phyloP scores from a whole-genome alignment of 169 alveolate species.

The Eimeria maxima region DNA sequence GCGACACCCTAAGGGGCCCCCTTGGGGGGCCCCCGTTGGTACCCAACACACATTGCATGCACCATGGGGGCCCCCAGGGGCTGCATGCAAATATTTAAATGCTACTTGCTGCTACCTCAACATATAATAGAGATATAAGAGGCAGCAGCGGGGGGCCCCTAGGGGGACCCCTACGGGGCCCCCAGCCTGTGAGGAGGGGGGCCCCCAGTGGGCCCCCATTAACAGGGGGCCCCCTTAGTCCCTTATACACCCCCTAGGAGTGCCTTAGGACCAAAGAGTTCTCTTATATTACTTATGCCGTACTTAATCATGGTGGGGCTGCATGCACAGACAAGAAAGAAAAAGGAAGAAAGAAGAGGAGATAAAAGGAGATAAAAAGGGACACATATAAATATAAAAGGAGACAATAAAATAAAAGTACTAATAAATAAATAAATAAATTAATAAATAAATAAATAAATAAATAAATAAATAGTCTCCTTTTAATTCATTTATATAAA shows the following conservation, averaged over 20 bases:
- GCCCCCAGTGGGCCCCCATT: slow-evolving; percentile 5
- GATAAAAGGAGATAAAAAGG: too few species aligned
- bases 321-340: not conserved
- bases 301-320: slow-evolving; percentile 97
- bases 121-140: too few species aligned
- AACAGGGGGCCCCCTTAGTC: not conserved
- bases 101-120: too few species aligned
- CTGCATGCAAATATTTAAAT: too few species aligned
- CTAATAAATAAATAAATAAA: too few species aligned
- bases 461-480: too few species aligned
- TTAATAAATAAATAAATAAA: too few species aligned
- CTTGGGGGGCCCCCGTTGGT: too few species aligned
- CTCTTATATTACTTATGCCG: slow-evolving; percentile 97
- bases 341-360: not conserved
- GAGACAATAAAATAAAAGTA: not conserved
- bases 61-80: too few species aligned
- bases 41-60: too few species aligned
- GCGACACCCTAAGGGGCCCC: too few species aligned
- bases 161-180: not conserved
- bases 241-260: slow-evolving; percentile 69
- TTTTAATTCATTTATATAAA: too few species aligned
- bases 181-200: not conserved
- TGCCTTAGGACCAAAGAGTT: slow-evolving; percentile 96
- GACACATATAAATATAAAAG: not conserved
- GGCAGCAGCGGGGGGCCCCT: slow-evolving; percentile 21